phyloP scores from a whole-genome alignment of 1,284 basidiomycete genomes.

The Moesziomyces antarcticus region DNA sequence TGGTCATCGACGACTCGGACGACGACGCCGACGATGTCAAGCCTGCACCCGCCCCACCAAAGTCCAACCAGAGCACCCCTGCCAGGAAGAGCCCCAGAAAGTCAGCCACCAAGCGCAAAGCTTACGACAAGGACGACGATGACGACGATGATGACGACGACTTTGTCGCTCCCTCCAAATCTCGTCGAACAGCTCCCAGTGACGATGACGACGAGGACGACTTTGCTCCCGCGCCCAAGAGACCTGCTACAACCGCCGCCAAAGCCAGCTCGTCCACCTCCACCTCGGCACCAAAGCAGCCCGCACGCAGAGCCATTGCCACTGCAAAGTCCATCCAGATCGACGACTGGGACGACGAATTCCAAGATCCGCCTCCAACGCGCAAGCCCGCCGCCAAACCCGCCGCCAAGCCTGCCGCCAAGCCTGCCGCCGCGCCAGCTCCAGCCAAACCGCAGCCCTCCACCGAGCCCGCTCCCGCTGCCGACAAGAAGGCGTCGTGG shows the following conservation, averaged over 20 bases:
- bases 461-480: constrained; percentile 13
- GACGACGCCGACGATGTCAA: constrained; percentile 30
- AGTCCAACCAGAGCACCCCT: neutral
- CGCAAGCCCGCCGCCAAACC: constrained; percentile 53
- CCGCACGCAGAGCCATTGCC: constrained; percentile 12
- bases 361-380: constrained; percentile 42
- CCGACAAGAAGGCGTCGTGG: constrained; percentile 41
- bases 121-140: constrained; percentile 5
- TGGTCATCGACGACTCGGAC: constrained; percentile 46
- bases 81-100: constrained; percentile 24
- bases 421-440: constrained; percentile 33
- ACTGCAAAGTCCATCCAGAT: constrained; percentile 47
- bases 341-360: constrained; percentile 33
- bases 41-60: constrained; percentile 7
- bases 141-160: constrained; percentile 49
- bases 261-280: constrained; percentile 16
- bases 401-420: constrained; percentile 56
- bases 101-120: constrained; percentile 36
- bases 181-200: constrained; percentile 27
- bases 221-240: constrained; percentile 50
- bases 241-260: constrained; percentile 29
- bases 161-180: constrained; percentile 51
- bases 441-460: constrained; percentile 15
- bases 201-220: constrained; percentile 64
- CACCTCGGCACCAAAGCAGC: neutral